Evolutionary conservation across 2,329 filamentous ascomycete genomes (phyloP).

Genomic region (Sordariomycetes sp.): DNA sequence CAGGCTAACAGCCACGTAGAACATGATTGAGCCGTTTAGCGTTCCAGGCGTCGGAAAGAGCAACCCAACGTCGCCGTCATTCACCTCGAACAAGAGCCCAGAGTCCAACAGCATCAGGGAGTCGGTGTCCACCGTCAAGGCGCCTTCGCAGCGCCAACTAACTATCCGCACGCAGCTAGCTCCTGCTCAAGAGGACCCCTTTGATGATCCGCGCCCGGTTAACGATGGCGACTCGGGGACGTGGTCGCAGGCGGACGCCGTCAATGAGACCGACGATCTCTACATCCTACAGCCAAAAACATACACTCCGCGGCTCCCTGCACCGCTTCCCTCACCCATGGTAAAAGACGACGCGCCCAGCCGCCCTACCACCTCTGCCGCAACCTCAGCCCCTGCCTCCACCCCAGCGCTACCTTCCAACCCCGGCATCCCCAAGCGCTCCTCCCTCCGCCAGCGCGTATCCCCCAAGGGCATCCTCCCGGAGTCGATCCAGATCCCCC

Average conservation of each 20-base stretch:
- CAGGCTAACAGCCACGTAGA: neutral
- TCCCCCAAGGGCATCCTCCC: constrained; percentile 37
- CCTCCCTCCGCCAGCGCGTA: constrained; percentile 38
- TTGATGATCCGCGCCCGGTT: neutral
- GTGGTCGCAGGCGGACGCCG: neutral
- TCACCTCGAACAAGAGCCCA: constrained; percentile 1
- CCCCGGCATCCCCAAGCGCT: constrained; percentile 20
- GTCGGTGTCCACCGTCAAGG: neutral
- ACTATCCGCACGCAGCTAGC: neutral
- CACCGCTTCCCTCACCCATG: constrained; percentile 33
- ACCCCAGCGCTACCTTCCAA: constrained; percentile 10
- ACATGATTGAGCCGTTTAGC: constrained; percentile 2
- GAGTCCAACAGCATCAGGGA: constrained; percentile 1
- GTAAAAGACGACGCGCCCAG: constrained; percentile 14
- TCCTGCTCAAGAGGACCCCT: neutral
- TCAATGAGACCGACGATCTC: constrained; percentile 11
- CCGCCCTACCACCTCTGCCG: neutral
- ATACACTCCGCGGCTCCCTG: constrained; percentile 38
- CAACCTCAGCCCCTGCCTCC: constrained; percentile 9
- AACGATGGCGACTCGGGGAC: neutral
- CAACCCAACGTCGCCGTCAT: constrained; percentile 1
- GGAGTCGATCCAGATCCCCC: constrained; percentile 39
- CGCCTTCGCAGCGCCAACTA: neutral
- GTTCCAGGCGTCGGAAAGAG: neutral
- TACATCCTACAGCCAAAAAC: constrained; percentile 44